A percentile compares a stretch with the other conserved stretches of the same genome.
These are phyloP conservation scores for Parachaetomium inaequale DNA, from an alignment of 495 filamentous ascomycete species.

Conservation along the genomic window DNA sequence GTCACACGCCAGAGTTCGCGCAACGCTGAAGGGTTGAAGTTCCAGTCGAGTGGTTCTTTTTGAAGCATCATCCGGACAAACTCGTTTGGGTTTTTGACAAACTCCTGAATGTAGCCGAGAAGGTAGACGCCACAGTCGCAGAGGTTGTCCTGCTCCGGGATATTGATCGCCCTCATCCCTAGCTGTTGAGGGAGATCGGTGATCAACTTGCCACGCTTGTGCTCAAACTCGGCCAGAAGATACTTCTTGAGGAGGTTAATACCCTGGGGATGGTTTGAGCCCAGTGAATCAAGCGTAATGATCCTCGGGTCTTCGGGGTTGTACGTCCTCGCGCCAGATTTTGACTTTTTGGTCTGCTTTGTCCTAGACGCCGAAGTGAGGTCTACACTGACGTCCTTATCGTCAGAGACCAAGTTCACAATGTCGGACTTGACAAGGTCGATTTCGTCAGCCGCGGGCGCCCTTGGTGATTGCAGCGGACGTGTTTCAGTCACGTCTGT, in stretches of 20 bases:
- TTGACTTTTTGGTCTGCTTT: slow-evolving; percentile 28
- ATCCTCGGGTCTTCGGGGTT: slow-evolving; percentile 57
- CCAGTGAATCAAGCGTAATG: slow-evolving; percentile 86
- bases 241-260: slow-evolving; percentile 70
- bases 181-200: slow-evolving; percentile 49
- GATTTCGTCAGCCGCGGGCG: slow-evolving; percentile 16
- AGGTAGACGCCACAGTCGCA: slow-evolving; percentile 89
- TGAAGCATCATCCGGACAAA: slow-evolving; percentile 49
- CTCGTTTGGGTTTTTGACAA: slow-evolving; percentile 62
- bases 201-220: slow-evolving; percentile 59
- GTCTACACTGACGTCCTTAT: slow-evolving; percentile 5
- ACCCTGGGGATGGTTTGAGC: slow-evolving; percentile 54
- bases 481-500: slow-evolving; percentile 2
- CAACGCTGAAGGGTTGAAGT: slow-evolving; percentile 32
- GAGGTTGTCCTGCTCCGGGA: slow-evolving; percentile 78
- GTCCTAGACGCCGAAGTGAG: background rate
- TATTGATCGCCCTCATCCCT: slow-evolving; percentile 63
- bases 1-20: slow-evolving; percentile 37
- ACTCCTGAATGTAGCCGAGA: slow-evolving; percentile 76
- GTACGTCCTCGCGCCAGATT: slow-evolving; percentile 33
- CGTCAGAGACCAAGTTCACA: slow-evolving; percentile 17
- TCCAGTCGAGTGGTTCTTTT: slow-evolving; percentile 34
- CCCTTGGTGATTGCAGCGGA: slow-evolving; percentile 4
- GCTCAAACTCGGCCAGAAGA: slow-evolving; percentile 63
- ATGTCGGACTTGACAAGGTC: slow-evolving; percentile 23